Conservation (phyloP, 768 basidiomycete genomes). For the Kwoniella heveanensis region DNA sequence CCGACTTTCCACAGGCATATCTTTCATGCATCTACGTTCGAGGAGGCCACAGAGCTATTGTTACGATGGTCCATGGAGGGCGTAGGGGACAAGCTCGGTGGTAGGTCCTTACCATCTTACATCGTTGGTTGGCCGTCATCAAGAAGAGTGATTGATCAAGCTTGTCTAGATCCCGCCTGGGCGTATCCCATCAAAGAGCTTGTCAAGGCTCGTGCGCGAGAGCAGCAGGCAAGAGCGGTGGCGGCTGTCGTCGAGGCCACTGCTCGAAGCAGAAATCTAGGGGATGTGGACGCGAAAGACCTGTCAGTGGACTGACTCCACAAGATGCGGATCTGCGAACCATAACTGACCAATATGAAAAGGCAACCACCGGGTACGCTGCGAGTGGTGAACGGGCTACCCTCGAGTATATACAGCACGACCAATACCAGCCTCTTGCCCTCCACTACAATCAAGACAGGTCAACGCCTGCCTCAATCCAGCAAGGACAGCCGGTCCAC, state of each 20-base stretch:
- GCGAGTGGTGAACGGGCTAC: constrained; percentile 55
- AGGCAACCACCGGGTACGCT: constrained; percentile 28
- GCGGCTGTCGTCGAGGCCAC: constrained; percentile 54
- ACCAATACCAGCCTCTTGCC: constrained; percentile 33
- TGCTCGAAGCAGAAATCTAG: constrained; percentile 25
- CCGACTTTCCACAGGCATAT: constrained; percentile 42
- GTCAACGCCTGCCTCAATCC: not conserved
- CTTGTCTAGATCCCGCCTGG: constrained; percentile 56
- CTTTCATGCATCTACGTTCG: constrained; percentile 51
- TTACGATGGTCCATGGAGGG: constrained; percentile 54
- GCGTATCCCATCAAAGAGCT: constrained; percentile 51
- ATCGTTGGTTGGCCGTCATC: too few species aligned
- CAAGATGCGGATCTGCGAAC: too few species aligned
- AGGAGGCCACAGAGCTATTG: constrained; percentile 53
- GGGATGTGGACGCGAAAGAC: constrained; percentile 16
- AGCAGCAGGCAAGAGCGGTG: constrained; percentile 55
- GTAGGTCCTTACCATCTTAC: constrained; percentile 37
- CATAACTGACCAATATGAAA: too few species aligned
- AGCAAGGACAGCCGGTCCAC: constrained; percentile 6
- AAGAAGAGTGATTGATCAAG: too few species aligned
- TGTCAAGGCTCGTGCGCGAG: constrained; percentile 51
- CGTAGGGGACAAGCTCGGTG: constrained; percentile 52
- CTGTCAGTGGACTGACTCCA: constrained; percentile 29
- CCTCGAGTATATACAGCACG: constrained; percentile 55
- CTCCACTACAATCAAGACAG: not conserved